A percentile compares a stretch with the other conserved stretches of the same genome.
phyloP scores from a whole-genome alignment of 345 rosid species.

The Eucalyptus viminalis region DNA sequence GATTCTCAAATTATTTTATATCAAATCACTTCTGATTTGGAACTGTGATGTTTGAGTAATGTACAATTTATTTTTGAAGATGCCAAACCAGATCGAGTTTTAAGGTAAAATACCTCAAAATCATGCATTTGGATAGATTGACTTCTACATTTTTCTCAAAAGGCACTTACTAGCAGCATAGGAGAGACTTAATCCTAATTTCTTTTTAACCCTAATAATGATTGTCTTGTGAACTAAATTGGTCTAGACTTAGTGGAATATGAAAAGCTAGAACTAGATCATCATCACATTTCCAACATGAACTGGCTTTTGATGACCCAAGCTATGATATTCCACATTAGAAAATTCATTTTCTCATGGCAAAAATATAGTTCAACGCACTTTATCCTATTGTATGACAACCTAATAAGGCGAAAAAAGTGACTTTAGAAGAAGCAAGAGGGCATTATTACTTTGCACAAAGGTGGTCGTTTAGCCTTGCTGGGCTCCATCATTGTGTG shows the following conservation, averaged over 20 bases:
- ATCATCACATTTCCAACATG: background rate
- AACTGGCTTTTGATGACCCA: background rate
- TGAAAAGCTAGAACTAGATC: no score
- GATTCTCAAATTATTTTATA: no score
- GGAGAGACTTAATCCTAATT: rapidly evolving
- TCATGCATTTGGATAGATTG: background rate
- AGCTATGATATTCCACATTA: background rate
- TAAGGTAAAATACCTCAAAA: no score
- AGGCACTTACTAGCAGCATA: background rate
- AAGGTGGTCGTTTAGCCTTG: background rate
- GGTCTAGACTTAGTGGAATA: background rate
- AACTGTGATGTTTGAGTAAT: background rate
- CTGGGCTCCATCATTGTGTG: background rate
- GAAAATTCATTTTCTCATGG: rapidly evolving
- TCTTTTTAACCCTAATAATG: rapidly evolving
- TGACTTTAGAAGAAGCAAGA: background rate
- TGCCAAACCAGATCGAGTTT: no score
- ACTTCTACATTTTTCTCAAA: background rate
- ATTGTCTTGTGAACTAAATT: background rate
- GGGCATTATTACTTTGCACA: background rate
- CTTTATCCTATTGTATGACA: no score
- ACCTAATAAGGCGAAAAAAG: background rate
- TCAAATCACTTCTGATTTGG: rapidly evolving
- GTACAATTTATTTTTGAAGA: no score
- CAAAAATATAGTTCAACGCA: rapidly evolving